Conservation (phyloP, 2,329 filamentous ascomycete species). For the Penicillium brevicompactum region DNA sequence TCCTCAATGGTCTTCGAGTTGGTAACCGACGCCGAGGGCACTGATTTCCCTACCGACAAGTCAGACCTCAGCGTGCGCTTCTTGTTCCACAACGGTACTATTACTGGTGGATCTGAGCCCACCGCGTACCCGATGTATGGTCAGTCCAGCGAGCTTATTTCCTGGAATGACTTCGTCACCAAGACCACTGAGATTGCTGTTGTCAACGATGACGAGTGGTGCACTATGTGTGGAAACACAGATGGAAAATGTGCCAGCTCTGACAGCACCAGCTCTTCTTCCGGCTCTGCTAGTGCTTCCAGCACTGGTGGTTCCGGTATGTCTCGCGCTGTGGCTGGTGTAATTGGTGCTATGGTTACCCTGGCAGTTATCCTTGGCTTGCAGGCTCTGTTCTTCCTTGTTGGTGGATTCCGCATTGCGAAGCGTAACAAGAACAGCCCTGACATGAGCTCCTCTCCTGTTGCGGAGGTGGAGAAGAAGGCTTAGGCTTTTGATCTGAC, state of each 20-base stretch:
- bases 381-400: conserved; percentile 55
- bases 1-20: conserved; percentile 79
- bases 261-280: conserved; percentile 25
- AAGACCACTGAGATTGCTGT: conserved; percentile 70
- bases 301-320: conserved; percentile 47
- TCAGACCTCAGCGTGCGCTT: conserved; percentile 62
- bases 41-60: conserved; percentile 42
- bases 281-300: conserved; percentile 23
- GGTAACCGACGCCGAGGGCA: conserved; percentile 53
- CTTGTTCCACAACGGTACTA: conserved; percentile 64
- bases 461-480: conserved; percentile 24
- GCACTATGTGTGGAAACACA: conserved; percentile 71
- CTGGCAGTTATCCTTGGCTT: conserved; percentile 64
- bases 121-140: conserved; percentile 65
- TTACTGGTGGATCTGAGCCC: conserved; percentile 47
- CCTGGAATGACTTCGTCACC: conserved; percentile 69
- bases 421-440: conserved; percentile 48
- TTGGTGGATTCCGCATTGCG: conserved; percentile 61
- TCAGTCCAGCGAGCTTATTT: conserved; percentile 55
- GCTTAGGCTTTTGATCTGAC: conserved; percentile 2
- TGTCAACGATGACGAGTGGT: conserved; percentile 69
- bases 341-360: conserved; percentile 74
- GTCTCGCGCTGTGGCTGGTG: conserved; percentile 73
- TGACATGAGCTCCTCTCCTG: conserved; percentile 10
- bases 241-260: conserved; percentile 65